Base-by-base conservation (phyloP, 2,329 filamentous ascomycete genomes). In the Elsinoe australis region DNA sequence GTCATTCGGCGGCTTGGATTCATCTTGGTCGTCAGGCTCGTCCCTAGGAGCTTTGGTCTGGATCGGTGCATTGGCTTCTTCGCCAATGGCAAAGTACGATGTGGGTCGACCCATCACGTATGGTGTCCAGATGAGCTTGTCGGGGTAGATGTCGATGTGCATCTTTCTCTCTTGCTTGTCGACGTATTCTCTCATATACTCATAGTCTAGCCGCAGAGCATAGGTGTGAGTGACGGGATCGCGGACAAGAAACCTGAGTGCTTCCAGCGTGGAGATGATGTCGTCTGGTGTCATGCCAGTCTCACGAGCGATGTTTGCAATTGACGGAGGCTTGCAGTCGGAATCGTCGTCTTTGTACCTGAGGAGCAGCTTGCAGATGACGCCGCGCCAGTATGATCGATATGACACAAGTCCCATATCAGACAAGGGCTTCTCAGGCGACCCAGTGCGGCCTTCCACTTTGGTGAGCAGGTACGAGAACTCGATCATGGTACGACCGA, bases 321-420 rank as follows among this genome's bases (percentile, higher is more conserved):
- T 76, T 46, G 75, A 71, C 59, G 79, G 54, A 10, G 76, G 72
- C 34, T 34, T 41, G 34, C 52, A 51, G 17, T 36, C 51, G 3
- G 52, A 53, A n/a, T 53, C 55, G 7, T 44, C 51, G 21, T 57
- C 52, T 51, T 75, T 79, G 53, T 78, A 75, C 38, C 82, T 68
- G 29, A 89, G 71, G 5, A 98, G 74, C 56, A 95, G 87, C 53
- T 85, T 83, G 61, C 89, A 95, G 47, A 98, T 71, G 2, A 94
- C 75, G 7, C 95, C 71, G 15, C 92, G 83, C 92, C 92, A 98
- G 65, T 98, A 98, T 59, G 94, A 95, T 35, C 92, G 81, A 63
- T 98, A 98, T 1, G 90, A 96, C 3, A 96, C 90, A 31, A 98
- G 69, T 2, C 92, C 92, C 87, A 98, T 95, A 61, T 98, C 92